These are phyloP conservation scores for Trichoderma atroviride DNA, from an alignment of 2,329 filamentous ascomycete genomes.

Conservation along the genomic window DNA sequence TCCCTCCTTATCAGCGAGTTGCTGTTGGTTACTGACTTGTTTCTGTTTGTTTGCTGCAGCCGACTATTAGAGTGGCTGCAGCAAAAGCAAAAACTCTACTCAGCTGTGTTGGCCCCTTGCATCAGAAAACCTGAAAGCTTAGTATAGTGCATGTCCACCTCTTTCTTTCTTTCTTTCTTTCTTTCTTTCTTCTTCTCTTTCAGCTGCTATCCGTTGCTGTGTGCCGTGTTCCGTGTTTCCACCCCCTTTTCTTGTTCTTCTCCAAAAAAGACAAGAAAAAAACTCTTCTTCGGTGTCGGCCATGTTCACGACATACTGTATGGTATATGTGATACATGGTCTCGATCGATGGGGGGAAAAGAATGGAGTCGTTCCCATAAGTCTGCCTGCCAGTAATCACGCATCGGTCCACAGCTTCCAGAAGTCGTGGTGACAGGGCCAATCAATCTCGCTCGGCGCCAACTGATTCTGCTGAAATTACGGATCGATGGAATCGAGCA, in stretches of 20 bases:
- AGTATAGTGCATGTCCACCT: background rate
- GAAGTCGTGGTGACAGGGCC: background rate
- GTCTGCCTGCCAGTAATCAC: background rate
- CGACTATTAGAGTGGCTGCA: constrained; percentile 21
- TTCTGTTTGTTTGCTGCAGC: constrained; percentile 16
- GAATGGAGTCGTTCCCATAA: background rate
- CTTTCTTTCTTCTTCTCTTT: background rate
- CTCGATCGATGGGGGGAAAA: background rate
- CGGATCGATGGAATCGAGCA: constrained; percentile 23
- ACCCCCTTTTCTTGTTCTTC: background rate
- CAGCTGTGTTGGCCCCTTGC: constrained; percentile 15
- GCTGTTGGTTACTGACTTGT: background rate
- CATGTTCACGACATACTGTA: background rate
- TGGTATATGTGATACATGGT: background rate
- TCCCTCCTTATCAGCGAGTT: background rate
- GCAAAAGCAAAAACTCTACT: constrained; percentile 6
- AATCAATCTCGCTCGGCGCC: background rate
- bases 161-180: background rate
- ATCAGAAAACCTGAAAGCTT: background rate
- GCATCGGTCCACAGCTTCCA: constrained; percentile 19
- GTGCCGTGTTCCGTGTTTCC: background rate
- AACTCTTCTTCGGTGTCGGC: background rate
- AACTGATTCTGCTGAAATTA: constrained; percentile 26
- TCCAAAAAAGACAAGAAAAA: background rate
- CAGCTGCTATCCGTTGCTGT: background rate